These are phyloP conservation scores for Vitellaria paradoxa DNA, from an alignment of 179 eudicot species.

Conservation along the genomic window DNA sequence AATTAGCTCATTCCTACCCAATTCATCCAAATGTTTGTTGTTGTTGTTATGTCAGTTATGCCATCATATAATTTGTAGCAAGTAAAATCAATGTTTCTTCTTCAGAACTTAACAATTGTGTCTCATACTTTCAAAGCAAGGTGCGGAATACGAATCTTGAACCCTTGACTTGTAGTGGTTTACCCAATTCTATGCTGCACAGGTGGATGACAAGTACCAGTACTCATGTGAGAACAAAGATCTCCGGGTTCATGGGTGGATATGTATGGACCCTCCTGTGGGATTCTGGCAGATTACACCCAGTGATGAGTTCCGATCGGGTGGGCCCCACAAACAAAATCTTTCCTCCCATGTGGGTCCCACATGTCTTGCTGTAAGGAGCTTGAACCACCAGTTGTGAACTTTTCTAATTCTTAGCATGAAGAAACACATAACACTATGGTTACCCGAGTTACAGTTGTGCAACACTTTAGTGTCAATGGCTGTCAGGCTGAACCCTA, in stretches of 20 bases:
- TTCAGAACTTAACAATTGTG: not conserved
- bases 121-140: not conserved
- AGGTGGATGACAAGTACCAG: conserved; percentile 99
- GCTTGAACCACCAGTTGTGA: conserved; percentile 2
- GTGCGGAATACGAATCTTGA: not conserved
- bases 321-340: conserved; percentile 92
- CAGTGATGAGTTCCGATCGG: conserved; percentile 82
- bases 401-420: not conserved
- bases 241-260: conserved; percentile 91
- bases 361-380: conserved; percentile 76
- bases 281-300: conserved; percentile 99
- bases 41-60: too few relatives aligned
- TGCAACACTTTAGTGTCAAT: not conserved
- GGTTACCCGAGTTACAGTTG: not conserved
- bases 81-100: too few relatives aligned
- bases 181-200: too few relatives aligned
- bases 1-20: not conserved
- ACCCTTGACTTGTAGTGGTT: not conserved
- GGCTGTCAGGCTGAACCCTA: not conserved
- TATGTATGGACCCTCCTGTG: conserved; percentile 61
- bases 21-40: too few relatives aligned
- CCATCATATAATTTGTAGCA: too few relatives aligned
- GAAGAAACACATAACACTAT: not conserved
- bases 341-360: conserved; percentile 99
- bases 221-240: conserved; percentile 91